These are phyloP conservation scores for Eragrostis curvula DNA, from an alignment of 176 grass and related monocot genomes.

Conservation along the genomic window DNA sequence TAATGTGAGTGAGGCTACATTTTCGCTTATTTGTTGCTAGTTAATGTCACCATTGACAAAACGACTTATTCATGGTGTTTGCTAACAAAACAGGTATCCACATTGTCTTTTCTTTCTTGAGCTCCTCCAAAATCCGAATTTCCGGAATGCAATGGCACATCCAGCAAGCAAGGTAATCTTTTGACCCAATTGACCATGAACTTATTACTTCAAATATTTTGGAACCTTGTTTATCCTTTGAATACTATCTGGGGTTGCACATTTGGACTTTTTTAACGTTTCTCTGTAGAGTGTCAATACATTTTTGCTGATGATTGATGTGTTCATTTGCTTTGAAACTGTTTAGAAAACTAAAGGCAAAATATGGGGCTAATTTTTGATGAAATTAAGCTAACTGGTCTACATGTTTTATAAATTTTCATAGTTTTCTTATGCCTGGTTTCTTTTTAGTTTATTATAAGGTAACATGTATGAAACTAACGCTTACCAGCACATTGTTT, in stretches of 20 bases:
- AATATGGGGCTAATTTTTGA: background rate
- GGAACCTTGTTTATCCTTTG: background rate
- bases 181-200: conserved; percentile 2
- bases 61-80: conserved; percentile 7
- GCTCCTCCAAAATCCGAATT: conserved; percentile 96
- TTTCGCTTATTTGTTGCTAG: background rate
- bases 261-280: conserved; percentile 16
- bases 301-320: conserved; percentile 2
- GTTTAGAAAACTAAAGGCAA: background rate
- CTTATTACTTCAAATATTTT: background rate
- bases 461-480: conserved; percentile 18
- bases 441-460: conserved; percentile 18
- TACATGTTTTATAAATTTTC: conserved; percentile 4
- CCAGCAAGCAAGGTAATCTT: conserved; percentile 87
- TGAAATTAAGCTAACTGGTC: conserved; percentile 2
- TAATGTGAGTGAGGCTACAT: conserved; percentile 68
- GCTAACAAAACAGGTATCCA: conserved; percentile 67
- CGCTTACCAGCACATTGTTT: conserved; percentile 38
- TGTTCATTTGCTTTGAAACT: conserved; percentile 17
- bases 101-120: conserved; percentile 99
- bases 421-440: background rate
- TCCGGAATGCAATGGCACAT: conserved; percentile 94
- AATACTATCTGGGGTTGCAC: background rate
- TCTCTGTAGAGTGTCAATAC: background rate
- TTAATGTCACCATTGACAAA: background rate